Base-by-base conservation (phyloP, 2,329 filamentous ascomycete genomes). In the Cordyceps tenuipes region DNA sequence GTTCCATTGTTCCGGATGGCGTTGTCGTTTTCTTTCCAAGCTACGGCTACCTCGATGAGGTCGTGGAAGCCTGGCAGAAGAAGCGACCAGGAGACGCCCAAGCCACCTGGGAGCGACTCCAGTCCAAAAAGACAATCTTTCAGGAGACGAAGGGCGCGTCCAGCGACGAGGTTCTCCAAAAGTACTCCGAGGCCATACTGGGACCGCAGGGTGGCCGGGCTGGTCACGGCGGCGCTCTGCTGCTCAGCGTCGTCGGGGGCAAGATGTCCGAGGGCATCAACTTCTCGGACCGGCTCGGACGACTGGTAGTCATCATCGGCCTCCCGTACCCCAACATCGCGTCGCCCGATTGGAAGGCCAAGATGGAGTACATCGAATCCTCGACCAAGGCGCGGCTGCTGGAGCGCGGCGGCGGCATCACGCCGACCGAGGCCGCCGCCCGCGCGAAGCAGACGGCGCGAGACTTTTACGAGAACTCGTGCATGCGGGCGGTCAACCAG, bases 251-350 rank as follows among this genome's bases (percentile, higher is more conserved):
- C 3, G 88, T 99, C 3, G 93, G 93, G 59, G 94, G 94, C 15
- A 96, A 93, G 66, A 87, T 99, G 75, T 96, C 90, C 61, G 94
- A 99, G 74, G 94, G 94, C 64, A 99, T 99, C 76, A 99, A 99
- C 74, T 99, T 99, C 76, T 93, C 90, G 0, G 92, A 99, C 74
- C 80, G 82, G 3, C 84, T 99, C 0, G 94, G 94, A 1, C 86
- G 94, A 29, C 93, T 90, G 58, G 91, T 99, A 9, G 78, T 96
- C 15, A 88, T 97, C n/a, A 84, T 97, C 15, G 94, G 94, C 0
- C 77, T 99, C 4, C 94, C 94, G 0, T 99, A 95, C 66, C 91
- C 94, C 0, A 99, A 97, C 66, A 86, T 91, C 57, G 84, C 89
- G 66, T 91, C 89, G 10, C 86, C 91, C 1, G 91, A 97, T 68